These are phyloP conservation scores for Magnolia kwangsiensis DNA, from an alignment of 164 flowering plant genomes.

Conservation along the genomic window DNA sequence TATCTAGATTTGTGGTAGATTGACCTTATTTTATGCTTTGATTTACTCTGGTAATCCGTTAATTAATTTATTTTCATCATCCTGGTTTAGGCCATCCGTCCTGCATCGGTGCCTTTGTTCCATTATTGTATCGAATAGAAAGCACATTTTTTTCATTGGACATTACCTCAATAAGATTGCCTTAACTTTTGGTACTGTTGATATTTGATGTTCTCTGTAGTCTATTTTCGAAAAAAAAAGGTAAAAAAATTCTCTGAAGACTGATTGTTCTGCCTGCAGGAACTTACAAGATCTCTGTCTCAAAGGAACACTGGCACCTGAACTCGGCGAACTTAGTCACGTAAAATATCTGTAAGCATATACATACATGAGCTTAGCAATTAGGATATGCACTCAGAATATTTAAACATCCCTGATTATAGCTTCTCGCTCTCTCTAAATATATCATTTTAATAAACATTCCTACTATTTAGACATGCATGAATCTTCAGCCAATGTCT, in stretches of 20 bases:
- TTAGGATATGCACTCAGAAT: neutral
- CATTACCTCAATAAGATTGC: neutral
- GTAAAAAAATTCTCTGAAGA: neutral
- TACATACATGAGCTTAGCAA: too few species aligned
- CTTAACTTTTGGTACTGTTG: neutral
- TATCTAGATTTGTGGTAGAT: too few species aligned
- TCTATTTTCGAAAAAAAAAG: neutral
- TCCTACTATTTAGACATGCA: neutral
- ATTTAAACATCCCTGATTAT: neutral
- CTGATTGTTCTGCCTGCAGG: conserved; percentile 33
- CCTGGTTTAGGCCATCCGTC: too few species aligned
- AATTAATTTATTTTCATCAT: too few species aligned
- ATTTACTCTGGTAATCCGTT: too few species aligned
- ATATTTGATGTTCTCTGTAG: conserved; percentile 10
- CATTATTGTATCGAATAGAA: neutral
- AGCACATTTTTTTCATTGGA: neutral
- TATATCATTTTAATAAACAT: neutral
- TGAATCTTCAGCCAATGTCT: neutral
- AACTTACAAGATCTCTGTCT: conserved; percentile 71
- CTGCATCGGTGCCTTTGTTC: neutral
- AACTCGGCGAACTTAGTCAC: conserved; percentile 52
- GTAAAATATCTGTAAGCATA: conserved; percentile 65
- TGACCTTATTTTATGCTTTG: too few species aligned
- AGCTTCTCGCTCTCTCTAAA: neutral
- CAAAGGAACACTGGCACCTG: conserved; percentile 64